phyloP scores from a whole-genome alignment of 768 basidiomycete species.

The Tulasnella sp. region DNA sequence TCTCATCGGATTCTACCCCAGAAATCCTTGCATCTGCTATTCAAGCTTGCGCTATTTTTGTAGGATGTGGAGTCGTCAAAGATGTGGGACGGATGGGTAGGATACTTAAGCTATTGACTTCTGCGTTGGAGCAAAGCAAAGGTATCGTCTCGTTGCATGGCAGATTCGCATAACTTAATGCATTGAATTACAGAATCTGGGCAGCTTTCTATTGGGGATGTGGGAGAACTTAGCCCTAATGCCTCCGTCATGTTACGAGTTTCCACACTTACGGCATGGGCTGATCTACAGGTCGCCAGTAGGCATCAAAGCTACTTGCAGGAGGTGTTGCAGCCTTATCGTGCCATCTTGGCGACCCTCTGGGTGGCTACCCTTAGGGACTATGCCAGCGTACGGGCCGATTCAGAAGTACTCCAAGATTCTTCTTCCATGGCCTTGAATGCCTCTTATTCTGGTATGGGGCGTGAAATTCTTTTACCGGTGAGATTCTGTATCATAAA shows the following conservation, averaged over 20 bases:
- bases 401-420: conserved; percentile 75
- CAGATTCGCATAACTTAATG: conserved; percentile 6
- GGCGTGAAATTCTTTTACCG: conserved; percentile 80
- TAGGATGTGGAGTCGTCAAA: conserved; percentile 88
- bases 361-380: conserved; percentile 87
- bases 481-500: conserved; percentile 35
- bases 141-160: conserved; percentile 32
- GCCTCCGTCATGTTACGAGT: conserved; percentile 91
- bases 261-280: conserved; percentile 90
- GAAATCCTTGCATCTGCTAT: conserved; percentile 89
- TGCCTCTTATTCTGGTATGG: conserved; percentile 73
- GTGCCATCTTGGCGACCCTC: conserved; percentile 55
- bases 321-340: conserved; percentile 71
- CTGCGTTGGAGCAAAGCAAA: conserved; percentile 79
- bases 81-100: conserved; percentile 87
- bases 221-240: conserved; percentile 79
- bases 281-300: conserved; percentile 74
- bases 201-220: conserved; percentile 73
- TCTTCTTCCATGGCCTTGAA: conserved; percentile 62
- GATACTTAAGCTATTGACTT: conserved; percentile 77
- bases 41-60: conserved; percentile 86
- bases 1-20: conserved; percentile 88
- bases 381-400: conserved; percentile 80
- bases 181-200: conserved; percentile 46
- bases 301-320: conserved; percentile 58